Percentiles rank a stretch among this genome's conserved stretches.
phyloP scores from a whole-genome alignment of 306 rosid genomes.

The Fagus crenata region DNA sequence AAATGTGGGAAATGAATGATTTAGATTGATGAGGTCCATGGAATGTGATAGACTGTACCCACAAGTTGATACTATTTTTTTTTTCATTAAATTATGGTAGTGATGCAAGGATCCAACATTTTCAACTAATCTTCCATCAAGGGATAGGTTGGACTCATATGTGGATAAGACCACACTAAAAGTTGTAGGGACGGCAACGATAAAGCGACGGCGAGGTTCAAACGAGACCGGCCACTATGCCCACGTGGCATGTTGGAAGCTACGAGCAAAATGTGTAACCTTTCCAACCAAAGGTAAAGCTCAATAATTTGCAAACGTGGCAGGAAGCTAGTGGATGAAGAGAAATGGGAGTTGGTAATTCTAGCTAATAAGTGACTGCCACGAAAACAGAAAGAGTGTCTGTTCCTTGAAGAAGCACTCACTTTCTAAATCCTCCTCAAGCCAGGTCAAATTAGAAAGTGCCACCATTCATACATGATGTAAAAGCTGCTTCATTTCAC shows the following conservation, averaged over 20 bases:
- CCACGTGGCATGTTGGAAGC: constrained; percentile 41
- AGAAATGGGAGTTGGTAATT: neutral
- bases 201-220: constrained; percentile 23
- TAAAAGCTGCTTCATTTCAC: neutral
- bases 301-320: neutral
- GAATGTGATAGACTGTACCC: neutral
- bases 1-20: neutral
- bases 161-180: constrained; percentile 41
- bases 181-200: constrained; percentile 32
- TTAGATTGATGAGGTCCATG: neutral
- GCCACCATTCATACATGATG: neutral
- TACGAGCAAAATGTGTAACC: neutral
- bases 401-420: neutral
- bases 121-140: constrained; percentile 14
- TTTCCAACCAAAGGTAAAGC: neutral
- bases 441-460: neutral
- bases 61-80: too few relatives aligned
- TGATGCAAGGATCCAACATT: constrained; percentile 18
- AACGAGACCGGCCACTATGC: constrained; percentile 26
- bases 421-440: neutral
- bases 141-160: constrained; percentile 22
- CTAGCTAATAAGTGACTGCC: neutral
- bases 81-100: neutral
- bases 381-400: neutral
- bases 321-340: neutral